Conservation (phyloP, 202 grass and related monocot genomes). For the Panicum hallii region DNA sequence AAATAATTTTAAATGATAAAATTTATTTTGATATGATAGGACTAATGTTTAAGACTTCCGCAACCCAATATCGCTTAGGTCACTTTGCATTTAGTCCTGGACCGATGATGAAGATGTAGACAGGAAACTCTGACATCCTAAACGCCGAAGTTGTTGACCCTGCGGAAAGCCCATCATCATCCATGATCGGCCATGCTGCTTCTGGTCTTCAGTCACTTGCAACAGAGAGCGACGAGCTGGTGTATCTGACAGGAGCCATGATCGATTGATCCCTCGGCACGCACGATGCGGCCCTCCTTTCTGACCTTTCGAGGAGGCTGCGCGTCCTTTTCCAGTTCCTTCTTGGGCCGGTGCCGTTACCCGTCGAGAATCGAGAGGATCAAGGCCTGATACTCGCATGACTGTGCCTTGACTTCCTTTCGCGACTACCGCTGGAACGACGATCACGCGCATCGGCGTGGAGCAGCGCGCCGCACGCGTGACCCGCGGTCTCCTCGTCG, state of each 20-base stretch:
- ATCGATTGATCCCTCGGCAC: neutral
- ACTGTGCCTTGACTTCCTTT: neutral
- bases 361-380: neutral
- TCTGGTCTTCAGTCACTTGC: neutral
- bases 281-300: slow-evolving; percentile 1
- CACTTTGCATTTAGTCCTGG: too few relatives aligned
- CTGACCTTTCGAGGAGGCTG: slow-evolving; percentile 31
- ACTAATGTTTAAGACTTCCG: too few relatives aligned
- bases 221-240: neutral
- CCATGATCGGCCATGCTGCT: neutral
- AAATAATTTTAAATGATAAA: too few relatives aligned
- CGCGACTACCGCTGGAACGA: neutral
- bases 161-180: neutral
- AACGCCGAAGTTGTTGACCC: neutral
- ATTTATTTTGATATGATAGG: too few relatives aligned
- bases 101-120: too few relatives aligned
- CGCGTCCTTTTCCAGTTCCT: neutral
- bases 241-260: neutral
- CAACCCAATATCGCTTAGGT: too few relatives aligned
- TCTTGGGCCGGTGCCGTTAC: neutral
- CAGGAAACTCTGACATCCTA: too few relatives aligned
- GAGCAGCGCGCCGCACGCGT: neutral
- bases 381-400: neutral
- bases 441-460: neutral
- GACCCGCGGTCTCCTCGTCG: neutral